Conservation (phyloP, 805 yeast species). For the Dipodascopsis uninucleata region DNA sequence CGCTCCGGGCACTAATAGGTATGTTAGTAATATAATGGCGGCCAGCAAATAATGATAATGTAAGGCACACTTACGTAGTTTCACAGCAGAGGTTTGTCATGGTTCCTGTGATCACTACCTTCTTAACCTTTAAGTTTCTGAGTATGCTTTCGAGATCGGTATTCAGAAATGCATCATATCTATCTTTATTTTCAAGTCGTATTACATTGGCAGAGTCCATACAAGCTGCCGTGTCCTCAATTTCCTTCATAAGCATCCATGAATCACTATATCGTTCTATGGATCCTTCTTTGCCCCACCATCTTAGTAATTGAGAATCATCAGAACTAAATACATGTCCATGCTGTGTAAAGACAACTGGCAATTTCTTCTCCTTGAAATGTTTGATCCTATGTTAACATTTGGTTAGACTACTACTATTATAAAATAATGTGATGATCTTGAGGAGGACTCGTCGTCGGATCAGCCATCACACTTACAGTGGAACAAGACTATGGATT, state of each 20-base stretch:
- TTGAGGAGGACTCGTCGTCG: no score
- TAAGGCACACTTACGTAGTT: no score
- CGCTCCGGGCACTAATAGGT: conserved; percentile 19
- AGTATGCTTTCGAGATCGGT: conserved; percentile 18
- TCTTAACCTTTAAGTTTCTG: neutral
- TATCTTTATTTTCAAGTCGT: conserved; percentile 10
- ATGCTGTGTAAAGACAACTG: conserved; percentile 25
- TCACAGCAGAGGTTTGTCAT: conserved; percentile 26
- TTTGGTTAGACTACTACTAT: neutral
- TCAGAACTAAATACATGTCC: conserved; percentile 16
- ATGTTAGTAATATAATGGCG: neutral
- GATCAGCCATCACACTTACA: no score
- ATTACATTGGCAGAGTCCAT: neutral
- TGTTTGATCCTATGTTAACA: conserved; percentile 7
- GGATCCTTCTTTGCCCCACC: conserved; percentile 25
- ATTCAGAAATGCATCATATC: conserved; percentile 23
- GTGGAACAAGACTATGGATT: conserved; percentile 8
- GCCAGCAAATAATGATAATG: neutral
- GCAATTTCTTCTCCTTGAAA: conserved; percentile 2
- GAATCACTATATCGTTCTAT: conserved; percentile 17
- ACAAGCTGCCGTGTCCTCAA: conserved; percentile 2
- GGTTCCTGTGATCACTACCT: conserved; percentile 22
- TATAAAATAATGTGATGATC: neutral
- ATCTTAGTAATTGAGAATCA: conserved; percentile 10
- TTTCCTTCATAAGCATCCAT: conserved; percentile 22